Base-by-base conservation (phyloP, 352 stramenopile genomes). In the Blastocystis sp. region DNA sequence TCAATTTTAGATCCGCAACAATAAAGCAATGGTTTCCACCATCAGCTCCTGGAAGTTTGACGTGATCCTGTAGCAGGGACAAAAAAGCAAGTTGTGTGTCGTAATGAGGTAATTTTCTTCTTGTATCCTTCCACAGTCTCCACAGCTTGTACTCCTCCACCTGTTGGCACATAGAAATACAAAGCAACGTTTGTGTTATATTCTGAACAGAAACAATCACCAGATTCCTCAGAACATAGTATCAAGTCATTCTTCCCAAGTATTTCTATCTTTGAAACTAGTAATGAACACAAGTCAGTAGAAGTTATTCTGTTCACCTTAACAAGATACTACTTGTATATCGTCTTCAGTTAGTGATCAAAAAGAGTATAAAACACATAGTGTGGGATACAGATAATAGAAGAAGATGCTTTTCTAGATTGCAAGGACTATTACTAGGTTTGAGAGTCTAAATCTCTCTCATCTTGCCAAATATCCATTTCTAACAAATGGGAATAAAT, bases 121-220 rank as follows among this genome's bases (percentile, higher is more conserved):
- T 34, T 34, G 30, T 34, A 1, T 34, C 1, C 91, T 97, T 98
- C 90, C 95, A 92, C 47, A 99, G 95, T 92, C 97, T 98, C 92
- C 95, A 98, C 79, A 99, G 96, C 95, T 99, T 99, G 94, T 95
- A 99, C 91, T 87, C 24, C 90, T 96, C 96, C 93, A 99, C 88
- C 96, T 93, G 76, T 95, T 94, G 90, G 99, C 95, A 79, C 95
- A 94, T 94, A 98, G 96, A 68, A 99, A 93, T 87, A 98, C 95
- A 91, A 99, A 99, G 90, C 97, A 95, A 92, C 97, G 96, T 99
- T 99, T 82, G 93, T 96, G 93, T 99, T 97, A 93, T 98, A 99
- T 66, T 99, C 76, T 5, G 99, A 93, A 91, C 97, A 96, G 94
- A 99, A 99, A 87, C 94, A 92, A 93, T 99, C 97, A 76, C 94